A percentile compares a stretch with the other conserved stretches of the same genome.
phyloP scores from a whole-genome alignment of 495 filamentous ascomycete genomes.

The Podospora sp. region DNA sequence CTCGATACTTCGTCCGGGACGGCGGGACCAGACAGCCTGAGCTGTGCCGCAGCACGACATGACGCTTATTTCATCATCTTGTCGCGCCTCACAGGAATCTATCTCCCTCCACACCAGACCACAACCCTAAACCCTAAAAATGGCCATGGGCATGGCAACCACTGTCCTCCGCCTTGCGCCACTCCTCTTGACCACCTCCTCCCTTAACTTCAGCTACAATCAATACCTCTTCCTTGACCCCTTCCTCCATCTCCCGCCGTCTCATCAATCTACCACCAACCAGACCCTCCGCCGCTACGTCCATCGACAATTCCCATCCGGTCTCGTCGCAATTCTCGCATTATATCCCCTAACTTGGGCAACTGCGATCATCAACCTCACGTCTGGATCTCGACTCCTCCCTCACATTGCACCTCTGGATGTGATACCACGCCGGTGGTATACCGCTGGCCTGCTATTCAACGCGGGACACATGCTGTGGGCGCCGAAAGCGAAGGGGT shows the following conservation, averaged over 20 bases:
- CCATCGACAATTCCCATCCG: not conserved
- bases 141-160: not conserved
- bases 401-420: not conserved
- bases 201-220: conserved; percentile 2
- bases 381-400: not conserved
- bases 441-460: not conserved
- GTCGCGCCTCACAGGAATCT: too few relatives aligned
- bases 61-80: too few relatives aligned
- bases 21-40: too few relatives aligned
- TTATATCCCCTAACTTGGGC: conserved; percentile 1
- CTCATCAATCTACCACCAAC: not conserved
- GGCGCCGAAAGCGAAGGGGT: not conserved
- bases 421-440: not conserved
- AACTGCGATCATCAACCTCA: not conserved
- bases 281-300: not conserved
- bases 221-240: not conserved
- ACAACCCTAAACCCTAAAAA: not conserved
- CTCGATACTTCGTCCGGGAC: too few relatives aligned
- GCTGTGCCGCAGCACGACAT: too few relatives aligned
- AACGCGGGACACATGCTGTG: not conserved
- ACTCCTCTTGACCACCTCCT: not conserved
- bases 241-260: not conserved
- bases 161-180: not conserved
- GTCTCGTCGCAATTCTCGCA: not conserved
- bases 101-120: too few relatives aligned